phyloP scores from a whole-genome alignment of 2,329 filamentous ascomycete genomes.

The Celoporthe dispersa region DNA sequence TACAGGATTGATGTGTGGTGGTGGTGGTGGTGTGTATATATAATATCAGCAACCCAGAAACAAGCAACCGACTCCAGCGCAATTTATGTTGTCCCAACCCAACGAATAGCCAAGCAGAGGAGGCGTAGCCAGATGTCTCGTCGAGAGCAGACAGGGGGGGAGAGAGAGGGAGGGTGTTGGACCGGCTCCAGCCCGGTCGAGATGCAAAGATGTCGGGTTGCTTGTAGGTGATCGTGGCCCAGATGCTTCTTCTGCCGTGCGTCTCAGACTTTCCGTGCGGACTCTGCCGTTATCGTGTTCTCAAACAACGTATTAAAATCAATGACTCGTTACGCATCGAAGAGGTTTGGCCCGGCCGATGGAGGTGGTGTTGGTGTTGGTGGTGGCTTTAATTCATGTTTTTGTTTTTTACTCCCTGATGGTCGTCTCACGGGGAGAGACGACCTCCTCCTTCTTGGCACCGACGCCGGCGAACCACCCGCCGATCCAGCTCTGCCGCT shows the following conservation, averaged over 20 bases:
- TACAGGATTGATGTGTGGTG: slow-evolving; percentile 9
- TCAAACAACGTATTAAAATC: slow-evolving; percentile 25
- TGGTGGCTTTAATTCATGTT: not conserved
- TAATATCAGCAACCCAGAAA: not conserved
- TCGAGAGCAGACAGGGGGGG: not conserved
- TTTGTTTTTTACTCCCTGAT: slow-evolving; percentile 28
- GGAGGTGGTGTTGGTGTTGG: not conserved
- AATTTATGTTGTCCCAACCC: not conserved
- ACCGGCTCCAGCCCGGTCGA: slow-evolving; percentile 22
- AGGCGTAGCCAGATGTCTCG: slow-evolving; percentile 8
- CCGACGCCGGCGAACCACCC: slow-evolving; percentile 28
- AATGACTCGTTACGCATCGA: slow-evolving; percentile 22
- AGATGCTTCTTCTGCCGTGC: slow-evolving; percentile 6
- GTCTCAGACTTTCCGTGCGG: slow-evolving; percentile 21
- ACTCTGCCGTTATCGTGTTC: slow-evolving; percentile 19
- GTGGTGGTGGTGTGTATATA: not conserved
- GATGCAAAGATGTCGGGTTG: not conserved
- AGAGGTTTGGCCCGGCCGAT: slow-evolving; percentile 5
- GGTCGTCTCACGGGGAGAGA: slow-evolving; percentile 23
- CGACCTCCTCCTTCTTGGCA: slow-evolving; percentile 24
- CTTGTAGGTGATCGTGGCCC: slow-evolving; percentile 2
- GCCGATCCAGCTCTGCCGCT: slow-evolving; percentile 68
- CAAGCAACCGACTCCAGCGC: slow-evolving; percentile 7
- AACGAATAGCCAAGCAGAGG: not conserved
- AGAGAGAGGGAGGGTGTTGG: not conserved